Evolutionary conservation across 1,284 basidiomycete species (phyloP), one percentile per base, ranked within the genome.

Genomic region (Ceratorhiza oryzae-sativae): DNA sequence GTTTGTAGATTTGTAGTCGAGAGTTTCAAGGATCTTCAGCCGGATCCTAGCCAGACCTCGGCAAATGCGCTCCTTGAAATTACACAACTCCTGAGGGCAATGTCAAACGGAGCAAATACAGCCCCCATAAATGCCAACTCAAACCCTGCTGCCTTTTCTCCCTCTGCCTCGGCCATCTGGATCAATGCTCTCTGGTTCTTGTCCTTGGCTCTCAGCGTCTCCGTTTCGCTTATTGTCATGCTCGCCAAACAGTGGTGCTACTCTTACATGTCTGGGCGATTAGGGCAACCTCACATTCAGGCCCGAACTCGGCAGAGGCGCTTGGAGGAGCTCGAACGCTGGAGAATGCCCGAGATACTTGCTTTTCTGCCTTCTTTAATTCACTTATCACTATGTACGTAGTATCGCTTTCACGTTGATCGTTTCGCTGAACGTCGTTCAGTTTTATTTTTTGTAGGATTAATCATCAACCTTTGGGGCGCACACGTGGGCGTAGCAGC

Each of bases 201-300:
- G 23, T 68, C 65, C 36, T 36, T 68, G 10, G 53, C 51, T 56
- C 20, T 68, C 9, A 68, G 65, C 32, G 65, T 68, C 15, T 68
- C 65, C 4, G 65, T 68, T 13, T 68, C 65, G 13, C 53, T 68
- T 45, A 41, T 68, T 13, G 42, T 51, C 20, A 68, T 68, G 65
- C 65, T 68, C 15, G 65, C 65, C 39, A 68, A 68, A 41, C 65
- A 68, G 41, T 68, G 65, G 65, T 68, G 65, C 65, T 56, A 68
- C 41, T 68, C 65, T 20, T 68, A 49, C 41, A 68, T 68, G 65
- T 68, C 65, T 55, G 65, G 65, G 12, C 36, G 65, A 20, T 41
- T 41, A 20, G 65, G 65, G 5, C 65, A 68, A 18, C 65, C 65
- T 13, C 65, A 68, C 46, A 23, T 68, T 20, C 65, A 68, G 46